Base-by-base conservation (phyloP, 257 asterid genomes). In the Jacaranda copaia region DNA sequence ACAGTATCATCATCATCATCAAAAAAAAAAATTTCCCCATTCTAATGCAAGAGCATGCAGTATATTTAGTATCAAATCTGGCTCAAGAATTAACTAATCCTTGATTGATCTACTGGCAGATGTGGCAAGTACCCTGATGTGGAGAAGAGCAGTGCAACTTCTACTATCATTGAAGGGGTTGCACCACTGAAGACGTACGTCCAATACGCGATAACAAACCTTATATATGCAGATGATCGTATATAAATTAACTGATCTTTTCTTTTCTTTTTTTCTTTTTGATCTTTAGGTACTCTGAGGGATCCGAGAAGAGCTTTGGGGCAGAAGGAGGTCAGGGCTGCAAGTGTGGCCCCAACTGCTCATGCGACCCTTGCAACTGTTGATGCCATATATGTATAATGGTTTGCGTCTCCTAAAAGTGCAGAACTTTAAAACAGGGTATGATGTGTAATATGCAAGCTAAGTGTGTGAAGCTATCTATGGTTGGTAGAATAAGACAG, bases 301-400 rank as follows among this genome's bases (percentile, higher is more conserved):
- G 59, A 14, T 55, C 8, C 43, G 86, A 75, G 75, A 38, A 60
- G 70, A 73, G 77, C 76, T 46, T 48, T 74, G 83, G 79, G 9
- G 64, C 68, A 12, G 86, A 82, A 70, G 86, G 83, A 73, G 85
- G 83, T 1, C 8, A 82, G 9, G 80, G 69, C 6, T 82, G 86
- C 83, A 74, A 65, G 72, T 82, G 86, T 45, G 86, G 86, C 12
- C 55, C 86, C 59, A 73, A 20, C 76, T 82, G 86, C 81, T 40
- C 25, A 2, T 82, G 86, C 61, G 70, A 82, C n/a, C 81, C 86
- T 66, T 82, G 86, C 81, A 74, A 64, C 20, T 78, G 82, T 58
- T 78, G 68, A 71, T 70, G 38, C 45, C 45, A 0, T 40, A 40
- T 25, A 25, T 25, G 32, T 25, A 40, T 40, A 40, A 40, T 40